A percentile compares a stretch with the other conserved stretches of the same genome.
Evolutionary conservation across 192 early-diverging fungal genomes (phyloP).

Genomic region (Paraglomus occultum): DNA sequence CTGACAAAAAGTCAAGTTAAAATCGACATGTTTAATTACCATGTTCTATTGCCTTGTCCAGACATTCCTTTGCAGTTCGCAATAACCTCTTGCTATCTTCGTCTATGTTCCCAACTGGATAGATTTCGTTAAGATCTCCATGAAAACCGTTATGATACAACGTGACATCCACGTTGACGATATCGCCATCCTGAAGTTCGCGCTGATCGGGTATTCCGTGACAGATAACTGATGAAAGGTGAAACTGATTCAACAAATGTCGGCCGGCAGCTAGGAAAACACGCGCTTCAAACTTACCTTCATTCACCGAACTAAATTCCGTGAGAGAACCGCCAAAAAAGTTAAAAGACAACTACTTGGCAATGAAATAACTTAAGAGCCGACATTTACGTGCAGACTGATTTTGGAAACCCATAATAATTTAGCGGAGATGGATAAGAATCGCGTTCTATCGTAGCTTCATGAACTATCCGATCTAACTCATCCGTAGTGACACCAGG

Average conservation of each 20-base stretch:
- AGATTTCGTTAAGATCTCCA: slow-evolving; percentile 93
- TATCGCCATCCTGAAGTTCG: slow-evolving; percentile 91
- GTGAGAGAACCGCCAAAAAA: too few relatives aligned
- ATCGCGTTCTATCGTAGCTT: slow-evolving; percentile 87
- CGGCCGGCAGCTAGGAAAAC: neutral
- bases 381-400: slow-evolving; percentile 75
- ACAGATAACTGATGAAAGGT: slow-evolving; percentile 72
- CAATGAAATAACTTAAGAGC: neutral
- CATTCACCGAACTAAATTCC: slow-evolving; percentile 45
- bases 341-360: slow-evolving; percentile 1
- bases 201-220: slow-evolving; percentile 98
- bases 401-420: slow-evolving; percentile 96
- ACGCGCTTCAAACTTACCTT: slow-evolving; percentile 30
- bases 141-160: slow-evolving; percentile 92
- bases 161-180: slow-evolving; percentile 92
- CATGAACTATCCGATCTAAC: slow-evolving; percentile 94
- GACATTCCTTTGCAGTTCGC: slow-evolving; percentile 77
- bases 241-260: too few relatives aligned
- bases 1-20: neutral
- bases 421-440: slow-evolving; percentile 96
- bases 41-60: slow-evolving; percentile 89
- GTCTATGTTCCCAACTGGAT: slow-evolving; percentile 88
- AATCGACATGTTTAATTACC: slow-evolving; percentile 48
- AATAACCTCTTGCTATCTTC: slow-evolving; percentile 70
- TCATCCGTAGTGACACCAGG: slow-evolving; percentile 93